phyloP scores from a whole-genome alignment of 2,329 filamentous ascomycete genomes.

The Trematosphaeria pertusa region DNA sequence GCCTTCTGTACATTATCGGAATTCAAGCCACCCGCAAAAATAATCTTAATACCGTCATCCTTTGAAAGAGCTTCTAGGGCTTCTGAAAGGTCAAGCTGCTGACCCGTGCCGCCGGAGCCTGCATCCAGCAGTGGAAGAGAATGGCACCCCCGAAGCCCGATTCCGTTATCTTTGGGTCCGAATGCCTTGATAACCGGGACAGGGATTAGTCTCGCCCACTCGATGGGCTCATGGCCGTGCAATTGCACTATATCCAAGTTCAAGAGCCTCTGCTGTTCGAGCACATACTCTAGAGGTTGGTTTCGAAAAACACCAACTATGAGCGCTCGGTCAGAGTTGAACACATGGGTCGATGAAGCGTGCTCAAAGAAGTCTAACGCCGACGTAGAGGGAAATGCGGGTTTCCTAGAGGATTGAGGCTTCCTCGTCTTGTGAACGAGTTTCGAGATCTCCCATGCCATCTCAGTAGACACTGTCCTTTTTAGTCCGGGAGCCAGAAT shows the following conservation, averaged over 20 bases:
- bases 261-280: constrained; percentile 78
- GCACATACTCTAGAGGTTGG: constrained; percentile 81
- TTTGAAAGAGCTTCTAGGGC: constrained; percentile 71
- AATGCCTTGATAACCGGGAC: constrained; percentile 92
- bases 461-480: constrained; percentile 79
- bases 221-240: constrained; percentile 88
- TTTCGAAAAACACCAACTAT: constrained; percentile 95
- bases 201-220: constrained; percentile 89
- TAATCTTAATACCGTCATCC: constrained; percentile 74
- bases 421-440: constrained; percentile 69
- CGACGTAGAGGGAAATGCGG: constrained; percentile 35
- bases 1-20: constrained; percentile 77
- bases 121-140: constrained; percentile 85
- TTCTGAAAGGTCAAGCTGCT: constrained; percentile 73
- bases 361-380: constrained; percentile 76
- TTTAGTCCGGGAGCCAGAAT: constrained; percentile 84
- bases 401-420: constrained; percentile 27
- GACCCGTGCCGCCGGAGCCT: constrained; percentile 80
- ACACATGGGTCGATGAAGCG: constrained; percentile 54
- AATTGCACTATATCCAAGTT: constrained; percentile 89
- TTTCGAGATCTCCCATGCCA: constrained; percentile 80
- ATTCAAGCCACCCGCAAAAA: constrained; percentile 85
- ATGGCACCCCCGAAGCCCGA: constrained; percentile 81
- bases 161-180: constrained; percentile 73
- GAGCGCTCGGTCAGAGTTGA: constrained; percentile 68